Conservation (phyloP, 73 alveolate genomes). For the Paramecium bursaria region DNA sequence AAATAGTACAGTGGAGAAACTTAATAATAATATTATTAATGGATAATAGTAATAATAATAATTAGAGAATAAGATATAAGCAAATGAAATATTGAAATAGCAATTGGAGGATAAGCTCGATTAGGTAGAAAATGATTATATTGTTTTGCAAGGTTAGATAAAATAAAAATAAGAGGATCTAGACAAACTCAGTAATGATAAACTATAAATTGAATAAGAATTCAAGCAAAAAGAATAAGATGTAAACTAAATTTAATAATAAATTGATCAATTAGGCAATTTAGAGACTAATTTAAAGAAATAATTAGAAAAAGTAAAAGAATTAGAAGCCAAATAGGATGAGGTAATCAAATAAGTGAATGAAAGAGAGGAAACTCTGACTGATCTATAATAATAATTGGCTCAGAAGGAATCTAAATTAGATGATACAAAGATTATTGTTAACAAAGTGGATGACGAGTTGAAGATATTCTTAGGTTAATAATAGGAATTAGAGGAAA, state of each 20-base stretch:
- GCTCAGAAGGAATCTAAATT: constrained; percentile 15
- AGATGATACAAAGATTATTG: not conserved
- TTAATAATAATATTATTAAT: too few relatives aligned
- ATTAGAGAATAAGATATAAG: too few relatives aligned
- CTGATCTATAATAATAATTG: too few relatives aligned
- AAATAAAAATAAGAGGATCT: not conserved
- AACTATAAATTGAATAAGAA: not conserved
- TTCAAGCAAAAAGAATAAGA: not conserved
- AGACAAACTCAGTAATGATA: constrained; percentile 1
- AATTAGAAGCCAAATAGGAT: constrained; percentile 3
- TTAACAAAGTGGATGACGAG: constrained; percentile 21
- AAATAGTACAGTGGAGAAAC: too few relatives aligned
- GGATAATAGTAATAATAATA: too few relatives aligned
- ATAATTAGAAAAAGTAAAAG: not conserved
- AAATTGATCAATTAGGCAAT: not conserved
- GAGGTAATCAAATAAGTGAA: not conserved
- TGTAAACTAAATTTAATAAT: not conserved
- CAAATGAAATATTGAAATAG: too few relatives aligned
- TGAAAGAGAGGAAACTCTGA: constrained; percentile 17
- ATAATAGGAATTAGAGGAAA: constrained; percentile 6
- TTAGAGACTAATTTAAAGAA: not conserved
- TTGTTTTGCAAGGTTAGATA: too few relatives aligned
- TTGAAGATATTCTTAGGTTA: not conserved
- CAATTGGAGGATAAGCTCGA: too few relatives aligned
- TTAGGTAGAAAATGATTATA: too few relatives aligned